These are phyloP conservation scores for Pseudoturritis turrita DNA, from an alignment of 345 rosid genomes.

Conservation along the genomic window DNA sequence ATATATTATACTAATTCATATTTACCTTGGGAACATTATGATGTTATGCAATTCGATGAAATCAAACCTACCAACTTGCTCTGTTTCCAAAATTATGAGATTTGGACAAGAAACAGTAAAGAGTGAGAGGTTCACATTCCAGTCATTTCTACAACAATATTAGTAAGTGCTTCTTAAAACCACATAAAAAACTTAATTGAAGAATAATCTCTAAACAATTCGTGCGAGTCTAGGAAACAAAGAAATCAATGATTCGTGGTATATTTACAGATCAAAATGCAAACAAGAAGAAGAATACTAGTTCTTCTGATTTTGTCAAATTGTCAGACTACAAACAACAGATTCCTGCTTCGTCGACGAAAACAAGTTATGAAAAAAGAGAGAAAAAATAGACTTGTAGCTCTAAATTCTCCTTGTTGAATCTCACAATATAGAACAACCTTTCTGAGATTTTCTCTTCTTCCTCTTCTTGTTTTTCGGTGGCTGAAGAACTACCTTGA, in stretches of 20 bases:
- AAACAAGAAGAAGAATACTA: constrained; percentile 20
- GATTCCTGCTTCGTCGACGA: neutral
- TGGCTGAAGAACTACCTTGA: constrained; percentile 87
- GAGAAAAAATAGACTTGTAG: too few species aligned
- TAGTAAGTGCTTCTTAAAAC: neutral
- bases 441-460: constrained; percentile 66
- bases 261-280: constrained; percentile 19
- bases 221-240: neutral
- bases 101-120: neutral
- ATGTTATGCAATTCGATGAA: neutral
- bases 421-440: constrained; percentile 73
- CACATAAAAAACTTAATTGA: neutral
- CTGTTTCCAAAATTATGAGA: neutral
- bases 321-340: constrained; percentile 32
- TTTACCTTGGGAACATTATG: neutral
- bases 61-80: neutral
- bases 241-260: neutral
- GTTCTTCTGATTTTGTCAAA: constrained; percentile 4
- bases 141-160: neutral
- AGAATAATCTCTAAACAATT: neutral
- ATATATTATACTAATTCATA: too few species aligned
- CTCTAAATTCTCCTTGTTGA: too few species aligned
- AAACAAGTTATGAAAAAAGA: constrained; percentile 7
- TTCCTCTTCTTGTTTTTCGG: constrained; percentile 77
- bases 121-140: neutral